A percentile compares a stretch with the other conserved stretches of the same genome.
Conservation (phyloP, 106 monocot genomes). For the Dendrobium chrysotoxum region DNA sequence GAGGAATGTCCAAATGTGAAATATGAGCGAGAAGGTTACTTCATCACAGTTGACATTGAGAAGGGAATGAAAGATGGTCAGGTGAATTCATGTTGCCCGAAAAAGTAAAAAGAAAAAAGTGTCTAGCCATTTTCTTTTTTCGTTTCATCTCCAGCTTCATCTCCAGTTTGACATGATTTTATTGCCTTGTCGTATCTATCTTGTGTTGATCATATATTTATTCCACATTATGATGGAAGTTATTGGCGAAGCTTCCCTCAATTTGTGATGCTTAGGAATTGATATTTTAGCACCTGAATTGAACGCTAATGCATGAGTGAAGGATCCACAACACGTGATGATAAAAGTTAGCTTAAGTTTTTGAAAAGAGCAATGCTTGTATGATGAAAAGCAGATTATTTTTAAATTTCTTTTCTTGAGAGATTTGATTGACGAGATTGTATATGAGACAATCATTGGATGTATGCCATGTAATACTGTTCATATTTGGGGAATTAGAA, state of each 20-base stretch:
- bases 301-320: background rate
- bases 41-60: conserved; percentile 93
- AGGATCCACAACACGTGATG: background rate
- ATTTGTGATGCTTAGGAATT: background rate
- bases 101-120: too few relatives aligned
- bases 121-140: background rate
- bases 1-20: conserved; percentile 96
- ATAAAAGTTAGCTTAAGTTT: too few relatives aligned
- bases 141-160: background rate
- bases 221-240: background rate
- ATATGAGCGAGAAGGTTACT: conserved; percentile 84
- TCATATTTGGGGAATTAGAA: too few relatives aligned
- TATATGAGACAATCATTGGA: too few relatives aligned
- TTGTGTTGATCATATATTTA: background rate
- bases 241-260: background rate
- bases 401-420: too few relatives aligned
- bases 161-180: background rate
- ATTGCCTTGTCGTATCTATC: background rate
- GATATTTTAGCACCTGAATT: background rate
- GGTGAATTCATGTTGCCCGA: conserved; percentile 21
- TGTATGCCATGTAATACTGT: too few relatives aligned
- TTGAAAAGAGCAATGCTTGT: too few relatives aligned
- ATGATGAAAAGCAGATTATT: too few relatives aligned
- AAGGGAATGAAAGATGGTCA: conserved; percentile 96
- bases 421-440: too few relatives aligned